Conservation (phyloP, 371 early-diverging fungal genomes). For the Mortierella sp. region DNA sequence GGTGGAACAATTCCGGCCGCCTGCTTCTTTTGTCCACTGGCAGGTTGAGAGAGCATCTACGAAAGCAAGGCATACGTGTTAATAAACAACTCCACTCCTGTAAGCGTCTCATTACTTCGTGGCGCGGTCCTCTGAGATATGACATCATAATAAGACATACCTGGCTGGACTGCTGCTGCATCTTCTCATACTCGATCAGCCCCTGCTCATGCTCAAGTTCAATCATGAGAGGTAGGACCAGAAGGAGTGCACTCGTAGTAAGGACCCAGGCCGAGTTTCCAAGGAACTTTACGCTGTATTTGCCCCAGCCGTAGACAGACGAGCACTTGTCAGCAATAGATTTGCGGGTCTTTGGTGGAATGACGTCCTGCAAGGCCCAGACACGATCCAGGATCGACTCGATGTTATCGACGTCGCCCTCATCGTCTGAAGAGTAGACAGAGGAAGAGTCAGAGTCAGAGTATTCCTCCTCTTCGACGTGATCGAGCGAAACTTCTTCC, state of each 20-base stretch:
- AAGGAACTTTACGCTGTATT: constrained; percentile 68
- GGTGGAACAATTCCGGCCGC: constrained; percentile 51
- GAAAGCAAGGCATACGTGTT: too few species aligned
- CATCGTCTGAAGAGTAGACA: constrained; percentile 54
- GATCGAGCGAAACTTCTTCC: constrained; percentile 52
- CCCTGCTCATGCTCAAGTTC: constrained; percentile 84
- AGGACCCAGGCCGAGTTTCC: constrained; percentile 88
- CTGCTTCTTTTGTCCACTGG: constrained; percentile 46
- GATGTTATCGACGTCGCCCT: constrained; percentile 57
- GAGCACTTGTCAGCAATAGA: constrained; percentile 65
- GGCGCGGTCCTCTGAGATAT: constrained; percentile 69
- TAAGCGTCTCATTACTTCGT: too few species aligned
- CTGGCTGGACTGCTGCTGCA: constrained; percentile 67
- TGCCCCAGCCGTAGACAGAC: constrained; percentile 68
- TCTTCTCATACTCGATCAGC: constrained; percentile 82
- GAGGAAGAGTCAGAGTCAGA: constrained; percentile 52
- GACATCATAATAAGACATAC: constrained; percentile 62
- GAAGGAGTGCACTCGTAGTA: constrained; percentile 80
- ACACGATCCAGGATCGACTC: constrained; percentile 73
- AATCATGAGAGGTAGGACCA: constrained; percentile 80
- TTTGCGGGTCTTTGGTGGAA: constrained; percentile 77
- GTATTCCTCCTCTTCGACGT: constrained; percentile 54
- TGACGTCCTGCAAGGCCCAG: constrained; percentile 80
- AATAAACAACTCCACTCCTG: not conserved
- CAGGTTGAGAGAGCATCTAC: constrained; percentile 52